Evolutionary conservation across 2,329 filamentous ascomycete species (phyloP).

Genomic region (Geoglossum cookeanum): DNA sequence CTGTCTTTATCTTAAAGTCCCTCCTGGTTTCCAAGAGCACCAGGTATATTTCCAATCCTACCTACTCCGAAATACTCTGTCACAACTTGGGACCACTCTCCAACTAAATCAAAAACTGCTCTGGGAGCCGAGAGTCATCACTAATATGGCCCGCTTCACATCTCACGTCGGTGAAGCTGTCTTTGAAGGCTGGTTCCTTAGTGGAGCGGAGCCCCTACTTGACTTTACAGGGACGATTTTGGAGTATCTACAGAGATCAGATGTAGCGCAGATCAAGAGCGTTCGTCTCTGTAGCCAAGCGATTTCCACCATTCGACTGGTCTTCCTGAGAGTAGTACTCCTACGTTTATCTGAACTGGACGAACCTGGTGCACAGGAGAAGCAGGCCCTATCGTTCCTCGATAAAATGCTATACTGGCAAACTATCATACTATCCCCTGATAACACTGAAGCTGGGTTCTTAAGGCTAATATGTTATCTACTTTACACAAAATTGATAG

Average conservation of each 20-base stretch:
- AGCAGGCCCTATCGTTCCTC: conserved; percentile 52
- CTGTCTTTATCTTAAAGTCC: conserved; percentile 67
- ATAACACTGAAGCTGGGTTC: conserved; percentile 62
- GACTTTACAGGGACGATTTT: conserved; percentile 73
- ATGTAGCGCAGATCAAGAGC: conserved; percentile 62
- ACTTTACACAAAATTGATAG: conserved; percentile 74
- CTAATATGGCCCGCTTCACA: conserved; percentile 67
- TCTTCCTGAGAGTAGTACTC: conserved; percentile 61
- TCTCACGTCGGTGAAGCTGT: conserved; percentile 73
- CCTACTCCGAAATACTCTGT: conserved; percentile 55
- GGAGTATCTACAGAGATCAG: conserved; percentile 74
- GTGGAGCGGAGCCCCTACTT: conserved; percentile 63
- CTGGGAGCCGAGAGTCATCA: conserved; percentile 64
- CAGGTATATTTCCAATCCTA: conserved; percentile 93
- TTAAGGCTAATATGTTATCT: conserved; percentile 81
- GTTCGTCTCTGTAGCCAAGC: conserved; percentile 83
- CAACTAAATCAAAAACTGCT: conserved; percentile 53
- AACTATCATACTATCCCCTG: conserved; percentile 62
- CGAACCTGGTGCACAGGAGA: conserved; percentile 37
- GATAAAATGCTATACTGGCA: conserved; percentile 91
- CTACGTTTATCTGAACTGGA: conserved; percentile 72
- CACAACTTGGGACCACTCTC: conserved; percentile 49
- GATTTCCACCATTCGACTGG: conserved; percentile 53
- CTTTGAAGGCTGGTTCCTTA: conserved; percentile 91
- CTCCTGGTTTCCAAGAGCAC: conserved; percentile 83